phyloP scores from a whole-genome alignment of 225 moss, liverwort and hornwort species.

The Straminergon stramineum region DNA sequence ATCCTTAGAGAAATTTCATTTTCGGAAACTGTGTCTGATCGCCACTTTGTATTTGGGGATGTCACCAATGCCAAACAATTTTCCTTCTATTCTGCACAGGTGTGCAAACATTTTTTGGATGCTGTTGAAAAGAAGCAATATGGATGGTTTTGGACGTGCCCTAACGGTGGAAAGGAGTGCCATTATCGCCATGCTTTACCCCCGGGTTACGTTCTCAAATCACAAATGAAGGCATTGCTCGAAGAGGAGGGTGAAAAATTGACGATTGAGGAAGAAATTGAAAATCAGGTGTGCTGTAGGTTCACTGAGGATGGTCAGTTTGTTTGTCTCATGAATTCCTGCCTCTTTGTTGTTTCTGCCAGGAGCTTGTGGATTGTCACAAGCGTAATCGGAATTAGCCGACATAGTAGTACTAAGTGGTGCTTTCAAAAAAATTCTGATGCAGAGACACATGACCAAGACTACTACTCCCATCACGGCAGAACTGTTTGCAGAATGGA shows the following conservation, averaged over 20 bases:
- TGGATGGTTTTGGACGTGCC: conserved; percentile 99
- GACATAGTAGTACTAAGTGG: background rate
- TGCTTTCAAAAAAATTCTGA: background rate
- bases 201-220: conserved; percentile 81
- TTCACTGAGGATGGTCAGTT: background rate
- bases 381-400: background rate
- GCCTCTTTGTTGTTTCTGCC: background rate
- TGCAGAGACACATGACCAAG: conserved; percentile 66
- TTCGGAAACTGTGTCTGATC: background rate
- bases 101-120: conserved; percentile 93
- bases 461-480: conserved; percentile 71
- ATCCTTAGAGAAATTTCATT: background rate
- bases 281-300: conserved; percentile 58
- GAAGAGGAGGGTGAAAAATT: conserved; percentile 95
- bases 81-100: conserved; percentile 13
- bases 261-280: conserved; percentile 91
- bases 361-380: background rate
- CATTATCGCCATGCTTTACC: conserved; percentile 99
- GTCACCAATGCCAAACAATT: background rate
- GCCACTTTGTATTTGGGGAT: background rate
- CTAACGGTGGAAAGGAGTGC: conserved; percentile 96
- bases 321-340: background rate
- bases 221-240: conserved; percentile 96
- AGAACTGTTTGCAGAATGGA: conserved; percentile 75
- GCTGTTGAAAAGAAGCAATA: conserved; percentile 98